Base-by-base conservation (phyloP, 164 flowering plant genomes). In the Vitis rupestris region DNA sequence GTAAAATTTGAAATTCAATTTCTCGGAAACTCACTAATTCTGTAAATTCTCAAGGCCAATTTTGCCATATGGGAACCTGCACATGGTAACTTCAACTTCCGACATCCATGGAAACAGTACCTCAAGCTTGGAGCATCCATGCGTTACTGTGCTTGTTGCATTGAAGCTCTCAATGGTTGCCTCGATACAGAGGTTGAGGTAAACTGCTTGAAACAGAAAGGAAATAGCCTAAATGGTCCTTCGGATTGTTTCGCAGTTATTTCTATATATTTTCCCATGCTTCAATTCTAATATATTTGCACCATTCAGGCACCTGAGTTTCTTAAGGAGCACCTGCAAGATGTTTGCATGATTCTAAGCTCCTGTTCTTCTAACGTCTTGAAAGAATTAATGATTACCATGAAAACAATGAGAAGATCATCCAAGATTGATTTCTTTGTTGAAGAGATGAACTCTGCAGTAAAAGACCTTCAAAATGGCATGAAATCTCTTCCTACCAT, bases 41-140 rank as follows among this genome's bases (percentile, higher is more conserved):
- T 27, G 37, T 10, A 9, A 37, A 8, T 8, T 52, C 12, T 59
- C 6, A 70, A 87, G 94, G 94, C 86, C 19, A 88, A 82, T 70
- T 85, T 87, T 62, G 90, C 92, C 0, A 82, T 82, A 83, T 93
- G 96, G 96, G 98, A 93, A 79, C 96, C 98, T 8, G 83, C 87
- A 27, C 98, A 88, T 74, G 93, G 96, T 3, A 59, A 63, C 50
- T 90, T 93, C 82, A 74, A 66, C 74, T 90, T 88, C 52, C 60
- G 83, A 12, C 89, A 93, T 79, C 98, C 98, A 70, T 93, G 96
- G 98, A 83, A 86, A 62, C 88, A 84, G 50, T 93, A 93, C 80
- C 81, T 86, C 58, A 86, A 90, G 69, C 64, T 87, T n/a, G 94
- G 92, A 3, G 76, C 82, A 1, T 59, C 85, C 11, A 58, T 82